phyloP scores from a whole-genome alignment of 192 early-diverging fungal species.

The Coemansia sp. region DNA sequence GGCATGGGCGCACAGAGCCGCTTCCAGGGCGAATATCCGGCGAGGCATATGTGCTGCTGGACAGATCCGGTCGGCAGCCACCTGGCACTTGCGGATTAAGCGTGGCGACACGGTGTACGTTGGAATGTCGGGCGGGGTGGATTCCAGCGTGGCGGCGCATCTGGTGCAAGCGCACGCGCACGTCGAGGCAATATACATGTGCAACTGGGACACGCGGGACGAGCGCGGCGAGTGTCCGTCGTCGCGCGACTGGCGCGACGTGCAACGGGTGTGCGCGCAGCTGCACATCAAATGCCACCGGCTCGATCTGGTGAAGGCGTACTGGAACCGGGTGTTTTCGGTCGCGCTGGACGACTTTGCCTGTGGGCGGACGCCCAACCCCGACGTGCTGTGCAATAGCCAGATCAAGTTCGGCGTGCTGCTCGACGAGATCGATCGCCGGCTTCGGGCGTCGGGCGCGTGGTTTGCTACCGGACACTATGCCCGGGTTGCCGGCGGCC shows the following conservation, averaged over 20 bases:
- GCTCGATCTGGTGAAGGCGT: constrained; percentile 80
- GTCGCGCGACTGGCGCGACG: constrained; percentile 72
- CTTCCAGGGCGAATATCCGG: too few relatives aligned
- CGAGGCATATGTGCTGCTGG: too few relatives aligned
- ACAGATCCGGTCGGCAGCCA: too few relatives aligned
- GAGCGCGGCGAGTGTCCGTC: constrained; percentile 73
- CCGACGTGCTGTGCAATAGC: constrained; percentile 86
- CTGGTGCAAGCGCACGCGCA: constrained; percentile 62
- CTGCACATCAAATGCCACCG: constrained; percentile 61
- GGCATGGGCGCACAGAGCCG: too few relatives aligned
- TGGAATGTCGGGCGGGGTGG: constrained; percentile 93
- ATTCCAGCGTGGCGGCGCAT: constrained; percentile 81
- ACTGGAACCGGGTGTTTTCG: constrained; percentile 90
- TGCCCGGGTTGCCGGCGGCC: constrained; percentile 15
- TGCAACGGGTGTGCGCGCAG: constrained; percentile 63
- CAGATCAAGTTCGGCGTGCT: constrained; percentile 94
- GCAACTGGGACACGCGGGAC: constrained; percentile 89
- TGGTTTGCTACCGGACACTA: constrained; percentile 69
- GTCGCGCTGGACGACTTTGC: constrained; percentile 68
- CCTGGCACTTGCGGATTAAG: background rate
- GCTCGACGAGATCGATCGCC: constrained; percentile 47
- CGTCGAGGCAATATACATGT: constrained; percentile 86
- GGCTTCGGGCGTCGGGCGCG: constrained; percentile 1
- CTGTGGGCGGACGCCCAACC: constrained; percentile 79
- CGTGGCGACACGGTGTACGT: constrained; percentile 58